Evolutionary conservation across 2,329 filamentous ascomycete genomes (phyloP).

Genomic region (Furcasterigmium sp.): DNA sequence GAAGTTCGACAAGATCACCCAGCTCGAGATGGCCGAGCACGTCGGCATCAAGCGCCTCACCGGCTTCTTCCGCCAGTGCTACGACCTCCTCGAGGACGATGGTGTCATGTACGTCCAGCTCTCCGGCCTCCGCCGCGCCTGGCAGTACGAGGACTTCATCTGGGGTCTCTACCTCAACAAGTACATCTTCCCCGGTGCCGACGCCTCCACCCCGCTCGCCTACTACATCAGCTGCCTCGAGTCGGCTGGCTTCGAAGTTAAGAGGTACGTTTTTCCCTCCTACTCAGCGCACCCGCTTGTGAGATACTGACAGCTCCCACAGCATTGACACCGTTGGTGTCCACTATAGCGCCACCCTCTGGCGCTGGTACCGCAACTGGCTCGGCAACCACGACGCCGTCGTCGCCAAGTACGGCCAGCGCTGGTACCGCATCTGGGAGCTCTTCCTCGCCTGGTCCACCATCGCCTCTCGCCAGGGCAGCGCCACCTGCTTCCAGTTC

Average conservation of each 20-base stretch:
- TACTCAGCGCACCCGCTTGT: background rate
- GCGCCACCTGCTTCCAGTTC: slow-evolving; percentile 83
- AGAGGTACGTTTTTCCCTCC: slow-evolving; percentile 38
- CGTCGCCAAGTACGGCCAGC: slow-evolving; percentile 86
- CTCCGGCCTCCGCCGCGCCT: slow-evolving; percentile 85
- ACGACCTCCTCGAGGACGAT: slow-evolving; percentile 95
- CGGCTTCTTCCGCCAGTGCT: slow-evolving; percentile 76
- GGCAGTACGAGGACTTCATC: slow-evolving; percentile 97
- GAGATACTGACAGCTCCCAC: background rate
- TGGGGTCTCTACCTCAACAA: slow-evolving; percentile 99
- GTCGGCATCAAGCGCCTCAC: slow-evolving; percentile 88
- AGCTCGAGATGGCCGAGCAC: slow-evolving; percentile 98
- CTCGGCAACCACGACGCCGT: slow-evolving; percentile 89
- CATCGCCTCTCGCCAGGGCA: slow-evolving; percentile 78
- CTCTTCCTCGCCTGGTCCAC: slow-evolving; percentile 83
- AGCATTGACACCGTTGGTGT: slow-evolving; percentile 87
- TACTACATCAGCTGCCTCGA: slow-evolving; percentile 83
- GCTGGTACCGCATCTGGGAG: slow-evolving; percentile 97
- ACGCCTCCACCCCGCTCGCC: slow-evolving; percentile 88
- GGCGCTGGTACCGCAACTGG: slow-evolving; percentile 99
- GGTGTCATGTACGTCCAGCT: slow-evolving; percentile 96
- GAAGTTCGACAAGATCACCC: slow-evolving; percentile 91
- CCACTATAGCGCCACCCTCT: slow-evolving; percentile 93
- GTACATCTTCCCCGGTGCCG: slow-evolving; percentile 95
- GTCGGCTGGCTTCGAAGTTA: slow-evolving; percentile 79